Evolutionary conservation across 108 stramenopile species (phyloP), one percentile per base, ranked within the genome.

Genomic region (Fistulifera pelliculosa): DNA sequence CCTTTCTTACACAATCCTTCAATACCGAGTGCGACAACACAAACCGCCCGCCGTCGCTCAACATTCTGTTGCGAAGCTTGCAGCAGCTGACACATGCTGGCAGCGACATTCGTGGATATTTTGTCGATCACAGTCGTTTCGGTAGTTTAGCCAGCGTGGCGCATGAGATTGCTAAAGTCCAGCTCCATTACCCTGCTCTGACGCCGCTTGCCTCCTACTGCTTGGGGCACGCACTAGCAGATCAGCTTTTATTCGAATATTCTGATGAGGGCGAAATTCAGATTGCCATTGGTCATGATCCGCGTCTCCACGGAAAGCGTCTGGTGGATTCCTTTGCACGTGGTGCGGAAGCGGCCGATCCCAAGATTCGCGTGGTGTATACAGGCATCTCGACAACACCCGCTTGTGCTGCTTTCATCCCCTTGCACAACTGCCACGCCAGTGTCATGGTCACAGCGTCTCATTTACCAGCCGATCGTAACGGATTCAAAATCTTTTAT

Each of bases 401-500:
- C 0, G 64, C 76, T 49, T 85, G 70, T 76, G 66, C 52, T 62
- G 78, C 41, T 79, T 83, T 64, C 78, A 80, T 59, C 59, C 19
- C 50, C 31, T 53, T n/a, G 38, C 26, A n/a, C 28, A 23, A 45
- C 6, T 39, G 41, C 50, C 69, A 83, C 58, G 87, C 78, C 56
- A 81, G 71, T 18, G 80, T 78, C 35, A 90, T 90, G 77, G 71
- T 86, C 15, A 91, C 89, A 8, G 89, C 89, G 12, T 73, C 71
- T 13, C 89, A 91, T 64, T 63, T 91, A 16, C 89, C 89, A 0
- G 69, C 52, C 23, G 89, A 91, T 62, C 69, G 72, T 24, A 91
- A 91, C 69, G 89, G 89, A 35, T 48, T 91, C 41, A 91, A 91
- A 60, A 80, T 91, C 62, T 91, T 85, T 60, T 47, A 60, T 17